Conservation (phyloP, 495 filamentous ascomycete genomes). For the Lichenothelia convexa region DNA sequence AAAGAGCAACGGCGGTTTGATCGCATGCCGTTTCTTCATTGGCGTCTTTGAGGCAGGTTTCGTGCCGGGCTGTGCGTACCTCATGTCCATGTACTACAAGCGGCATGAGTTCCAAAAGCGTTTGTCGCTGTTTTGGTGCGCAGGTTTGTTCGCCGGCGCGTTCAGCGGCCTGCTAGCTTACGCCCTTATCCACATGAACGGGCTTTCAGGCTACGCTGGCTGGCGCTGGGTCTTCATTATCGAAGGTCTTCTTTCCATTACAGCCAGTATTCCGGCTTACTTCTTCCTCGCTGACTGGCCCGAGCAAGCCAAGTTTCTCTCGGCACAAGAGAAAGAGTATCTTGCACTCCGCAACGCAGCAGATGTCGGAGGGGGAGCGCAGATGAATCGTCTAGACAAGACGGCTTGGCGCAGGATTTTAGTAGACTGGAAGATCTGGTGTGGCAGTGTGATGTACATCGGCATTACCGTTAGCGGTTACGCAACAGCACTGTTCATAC, state of each 20-base stretch:
- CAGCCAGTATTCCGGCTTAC: conserved; percentile 21
- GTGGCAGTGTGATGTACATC: conserved; percentile 13
- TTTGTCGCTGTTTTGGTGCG: conserved; percentile 39
- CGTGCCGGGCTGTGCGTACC: conserved; percentile 26
- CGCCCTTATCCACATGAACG: conserved; percentile 36
- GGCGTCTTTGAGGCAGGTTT: conserved; percentile 42
- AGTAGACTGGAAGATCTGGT: conserved; percentile 19
- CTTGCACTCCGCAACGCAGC: conserved; percentile 22
- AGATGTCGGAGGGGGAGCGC: conserved; percentile 19
- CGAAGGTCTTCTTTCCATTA: conserved; percentile 25
- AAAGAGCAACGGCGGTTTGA: conserved; percentile 31
- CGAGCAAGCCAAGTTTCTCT: conserved; percentile 23
- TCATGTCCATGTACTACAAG: conserved; percentile 40
- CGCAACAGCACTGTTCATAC: conserved; percentile 12
- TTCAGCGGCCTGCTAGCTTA: conserved; percentile 47
- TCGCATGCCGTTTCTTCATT: conserved; percentile 37
- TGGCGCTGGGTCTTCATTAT: conserved; percentile 29
- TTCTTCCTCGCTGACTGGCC: conserved; percentile 29
- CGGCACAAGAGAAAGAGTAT: conserved; percentile 20
- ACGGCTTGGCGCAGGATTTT: conserved; percentile 14
- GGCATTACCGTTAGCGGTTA: conserved; percentile 14
- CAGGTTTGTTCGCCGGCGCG: conserved; percentile 37
- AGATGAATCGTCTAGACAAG: conserved; percentile 25
- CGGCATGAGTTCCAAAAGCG: conserved; percentile 42
- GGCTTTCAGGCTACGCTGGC: conserved; percentile 24